Evolutionary conservation across 2,329 filamentous ascomycete species (phyloP), one percentile per base, ranked within the genome.

Genomic region (Exutisphaerella laricina): DNA sequence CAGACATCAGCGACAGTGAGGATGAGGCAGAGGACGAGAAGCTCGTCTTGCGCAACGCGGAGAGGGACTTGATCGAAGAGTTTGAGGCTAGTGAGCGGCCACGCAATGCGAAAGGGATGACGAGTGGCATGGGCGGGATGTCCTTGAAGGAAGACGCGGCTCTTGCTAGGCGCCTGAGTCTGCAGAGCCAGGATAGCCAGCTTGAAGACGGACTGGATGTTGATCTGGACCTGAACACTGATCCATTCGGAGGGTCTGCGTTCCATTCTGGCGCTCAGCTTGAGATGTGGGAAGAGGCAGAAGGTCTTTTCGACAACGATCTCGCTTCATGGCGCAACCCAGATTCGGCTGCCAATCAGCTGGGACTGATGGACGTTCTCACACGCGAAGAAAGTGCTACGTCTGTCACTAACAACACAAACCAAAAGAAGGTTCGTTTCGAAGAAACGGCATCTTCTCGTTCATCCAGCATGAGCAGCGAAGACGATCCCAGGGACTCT

Each of bases 401-500:
- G 25, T 53, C 53, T 7, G 12, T 26, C 12, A 26, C 23, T 1
- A 48, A 43, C 7, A 47, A 41, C 13, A 57, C 48, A 5, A 35
- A 35, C 33, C 57, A 58, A 39, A 64, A 64, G 45, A 58, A 55
- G 21, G 62, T 65, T 9, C 61, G 62, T 9, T 65, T 65, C 34
- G 50, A 57, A 29, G 60, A 64, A 35, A 54, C 55, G 7, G 45
- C 51, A n/a, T 58, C 53, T 6, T 54, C 53, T n/a, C 48, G 57
- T n/a, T 55, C 50, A 7, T 58, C 58, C n/a, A 61, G 58, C 42
- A 44, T 56, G 30, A 60, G 57, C 37, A 61, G 60, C 22, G 55
- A 57, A 22, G 55, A 60, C 9, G 56, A 60, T 44, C 51, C 56
- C n/a, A 41, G 53, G 21, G 58, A 60, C 12, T 44, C 52, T n/a